Evolutionary conservation across 1,284 basidiomycete species (phyloP), one percentile per base, ranked within the genome.

Genomic region (Ceratobasidium sp.): DNA sequence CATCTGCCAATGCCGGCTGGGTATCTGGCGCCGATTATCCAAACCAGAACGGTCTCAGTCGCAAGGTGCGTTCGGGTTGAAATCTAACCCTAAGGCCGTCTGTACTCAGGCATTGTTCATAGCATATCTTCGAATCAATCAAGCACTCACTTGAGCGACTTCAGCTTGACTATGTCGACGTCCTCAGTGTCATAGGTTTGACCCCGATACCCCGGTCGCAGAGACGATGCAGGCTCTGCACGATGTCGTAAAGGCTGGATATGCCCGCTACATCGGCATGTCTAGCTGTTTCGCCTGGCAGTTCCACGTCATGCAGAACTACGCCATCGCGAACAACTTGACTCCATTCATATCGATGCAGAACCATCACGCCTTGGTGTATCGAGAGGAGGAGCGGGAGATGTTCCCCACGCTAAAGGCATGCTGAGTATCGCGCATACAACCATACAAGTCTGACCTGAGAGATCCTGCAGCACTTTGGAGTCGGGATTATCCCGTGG

Each of bases 201-300:
- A 77, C 40, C 54, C 49, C 27, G 72, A 76, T n/a, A 76, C 77
- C 0, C 76, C 76, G 0, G 74, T 77, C 38, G 74, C 74, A 58
- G 76, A 78, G 69, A 77, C 75, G 12, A 77, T 78, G 77, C 72
- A 75, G 38, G 77, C 77, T 5, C 69, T 78, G 7, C 75, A 77
- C 69, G 76, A 77, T 34, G 73, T 77, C 15, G 73, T 74, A 31
- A 69, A 72, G 47, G 49, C 54, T 0, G 77, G 77, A 35, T 72
- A 72, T 27, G 76, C 72, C 0, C 69, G 75, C 29, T 77, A 78
- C 72, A 75, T 78, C 60, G 77, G 77, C 7, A 71, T 71, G 69
- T 67, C 62, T 10, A 67, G 62, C 10, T 71, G 64, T 27, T 62
- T 60, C 29, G 67, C 70, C 35, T 68, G 65, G 70, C 70, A 69